These are phyloP conservation scores for Nicotiana undulata DNA, from an alignment of 257 asterid genomes.

Conservation along the genomic window DNA sequence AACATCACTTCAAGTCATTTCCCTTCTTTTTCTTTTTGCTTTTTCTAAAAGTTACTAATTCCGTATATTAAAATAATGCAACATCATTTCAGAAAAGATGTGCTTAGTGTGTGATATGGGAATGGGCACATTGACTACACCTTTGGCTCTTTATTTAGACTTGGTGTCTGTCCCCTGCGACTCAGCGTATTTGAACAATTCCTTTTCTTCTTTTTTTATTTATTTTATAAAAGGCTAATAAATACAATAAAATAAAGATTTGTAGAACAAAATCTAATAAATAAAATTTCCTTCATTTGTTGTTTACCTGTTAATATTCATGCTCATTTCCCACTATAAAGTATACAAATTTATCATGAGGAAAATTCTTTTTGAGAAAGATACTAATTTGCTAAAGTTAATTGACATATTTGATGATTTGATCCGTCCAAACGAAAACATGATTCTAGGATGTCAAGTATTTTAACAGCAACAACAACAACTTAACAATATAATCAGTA, in stretches of 20 bases:
- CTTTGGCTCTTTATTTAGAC: background rate
- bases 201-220: background rate
- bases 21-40: background rate
- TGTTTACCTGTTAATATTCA: background rate
- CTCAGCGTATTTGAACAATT: background rate
- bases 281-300: background rate
- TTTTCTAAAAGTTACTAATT: background rate
- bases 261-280: background rate
- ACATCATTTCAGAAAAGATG: background rate
- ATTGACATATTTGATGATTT: background rate
- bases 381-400: too few relatives aligned
- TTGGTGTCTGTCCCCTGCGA: background rate
- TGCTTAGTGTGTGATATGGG: background rate
- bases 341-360: background rate
- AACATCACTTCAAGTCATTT: conserved; percentile 3
- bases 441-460: too few relatives aligned
- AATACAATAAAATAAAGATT: background rate
- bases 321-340: background rate
- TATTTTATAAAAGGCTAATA: too few relatives aligned
- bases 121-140: background rate
- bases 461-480: too few relatives aligned
- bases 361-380: background rate
- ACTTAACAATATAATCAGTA: too few relatives aligned
- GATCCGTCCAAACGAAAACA: too few relatives aligned
- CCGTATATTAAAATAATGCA: background rate